Percentiles rank a stretch among this genome's conserved stretches.
phyloP scores from a whole-genome alignment of 495 filamentous ascomycete species.

The Chaetomium tenue region DNA sequence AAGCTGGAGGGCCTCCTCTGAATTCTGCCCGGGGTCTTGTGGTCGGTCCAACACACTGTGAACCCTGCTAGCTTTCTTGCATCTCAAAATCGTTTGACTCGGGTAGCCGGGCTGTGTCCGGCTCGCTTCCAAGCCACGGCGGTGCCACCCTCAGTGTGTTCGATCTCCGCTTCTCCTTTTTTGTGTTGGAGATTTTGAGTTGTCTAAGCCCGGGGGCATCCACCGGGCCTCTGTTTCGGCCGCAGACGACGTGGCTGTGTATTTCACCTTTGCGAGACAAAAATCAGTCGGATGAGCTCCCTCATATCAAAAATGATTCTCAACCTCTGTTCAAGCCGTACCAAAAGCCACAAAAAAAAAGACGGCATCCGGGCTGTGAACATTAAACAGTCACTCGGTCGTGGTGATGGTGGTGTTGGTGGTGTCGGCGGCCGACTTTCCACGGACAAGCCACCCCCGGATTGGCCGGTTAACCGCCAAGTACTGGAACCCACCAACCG shows the following conservation, averaged over 20 bases:
- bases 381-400: background rate
- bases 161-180: background rate
- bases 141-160: background rate
- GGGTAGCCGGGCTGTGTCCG: background rate
- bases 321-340: background rate
- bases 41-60: background rate
- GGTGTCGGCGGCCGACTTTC: background rate
- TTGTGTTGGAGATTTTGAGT: background rate
- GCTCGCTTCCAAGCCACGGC: background rate
- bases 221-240: conserved; percentile 7
- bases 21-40: background rate
- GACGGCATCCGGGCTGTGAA: no score
- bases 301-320: background rate
- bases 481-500: background rate
- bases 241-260: conserved; percentile 10
- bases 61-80: background rate
- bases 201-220: no score
- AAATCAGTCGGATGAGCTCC: background rate
- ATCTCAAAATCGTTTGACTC: conserved; percentile 4
- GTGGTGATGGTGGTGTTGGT: background rate
- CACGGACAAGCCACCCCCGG: background rate
- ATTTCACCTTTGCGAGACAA: background rate
- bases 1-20: background rate
- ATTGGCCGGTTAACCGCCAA: conserved; percentile 15
- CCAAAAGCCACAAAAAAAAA: background rate